Base-by-base conservation (phyloP, 2,329 filamentous ascomycete genomes). In the Clarireedia paspali region DNA sequence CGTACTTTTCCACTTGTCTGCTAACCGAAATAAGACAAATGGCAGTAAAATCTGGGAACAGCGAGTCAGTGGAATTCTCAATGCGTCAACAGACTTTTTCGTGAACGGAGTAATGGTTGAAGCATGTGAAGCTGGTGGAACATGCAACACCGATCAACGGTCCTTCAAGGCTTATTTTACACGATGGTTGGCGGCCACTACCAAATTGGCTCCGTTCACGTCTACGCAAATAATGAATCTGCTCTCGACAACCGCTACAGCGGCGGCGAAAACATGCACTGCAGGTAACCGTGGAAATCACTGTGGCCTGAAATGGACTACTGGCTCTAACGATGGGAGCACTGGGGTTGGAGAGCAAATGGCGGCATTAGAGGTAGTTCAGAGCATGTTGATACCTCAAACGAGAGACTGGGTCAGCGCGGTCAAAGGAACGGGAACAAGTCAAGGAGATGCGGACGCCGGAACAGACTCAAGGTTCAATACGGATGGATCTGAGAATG, bases 91-190 rank as follows among this genome's bases (percentile, higher is more conserved):
- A 38, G 57, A 62, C 38, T 70, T 68, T 57, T 70, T 69, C 56
- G 62, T 62, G 53, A 64, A 66, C 40, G 61, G 59, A 17, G 66
- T 76, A 58, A 74, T 77, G 77, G 83, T 66, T 72, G 77, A 63
- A 78, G 78, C 7, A 80, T 85, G 84, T 77, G 88, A 88, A 70
- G 80, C 73, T 81, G 82, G 65, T 75, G 80, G 61, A 67, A 47
- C 76, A 79, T 55, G 77, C 76, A 61, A 77, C 77, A 58, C 84
- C 72, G 82, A 86, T 60, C 79, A 84, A 66, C 75, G 76, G 23
- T 78, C 77, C 0, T 86, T 85, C 75, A 87, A 87, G 68, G 82
- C 81, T 7, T 85, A 84, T 64, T 74, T 86, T 7, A 70, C 78
- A 1, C 78, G 83, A 38, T 87, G 81, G 77, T 70, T 79, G 71